phyloP scores from a whole-genome alignment of 2,329 filamentous ascomycete species.

The Diaporthe nobilis region DNA sequence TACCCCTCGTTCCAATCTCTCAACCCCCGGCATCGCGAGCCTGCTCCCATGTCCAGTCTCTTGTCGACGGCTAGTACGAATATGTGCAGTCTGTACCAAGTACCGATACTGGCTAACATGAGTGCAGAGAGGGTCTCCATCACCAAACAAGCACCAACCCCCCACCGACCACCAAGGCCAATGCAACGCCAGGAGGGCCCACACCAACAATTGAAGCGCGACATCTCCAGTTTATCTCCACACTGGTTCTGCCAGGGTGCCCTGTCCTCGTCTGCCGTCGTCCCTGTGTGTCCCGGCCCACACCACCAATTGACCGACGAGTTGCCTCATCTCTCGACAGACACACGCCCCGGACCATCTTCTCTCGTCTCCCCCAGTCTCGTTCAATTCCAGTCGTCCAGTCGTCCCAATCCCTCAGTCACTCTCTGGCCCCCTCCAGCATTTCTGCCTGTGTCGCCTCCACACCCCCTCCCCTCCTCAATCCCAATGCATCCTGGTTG shows the following conservation, averaged over 20 bases:
- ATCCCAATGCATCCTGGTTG: conserved; percentile 7
- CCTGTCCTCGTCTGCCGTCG: conserved; percentile 30
- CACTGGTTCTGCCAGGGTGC: conserved; percentile 4
- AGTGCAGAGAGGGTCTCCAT: conserved; percentile 20
- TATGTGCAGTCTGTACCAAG: conserved; percentile 1
- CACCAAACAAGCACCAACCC: conserved; percentile 17
- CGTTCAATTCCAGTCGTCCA: background rate
- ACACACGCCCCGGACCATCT: conserved; percentile 15
- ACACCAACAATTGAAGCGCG: conserved; percentile 9
- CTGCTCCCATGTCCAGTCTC: background rate
- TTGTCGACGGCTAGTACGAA: background rate
- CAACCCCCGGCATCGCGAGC: background rate
- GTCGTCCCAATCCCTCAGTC: background rate
- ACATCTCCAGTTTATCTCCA: conserved; percentile 35
- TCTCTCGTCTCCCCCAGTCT: background rate
- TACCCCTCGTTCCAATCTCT: conserved; percentile 1
- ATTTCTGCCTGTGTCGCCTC: conserved; percentile 16
- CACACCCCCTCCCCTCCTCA: background rate
- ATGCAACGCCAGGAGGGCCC: conserved; percentile 9
- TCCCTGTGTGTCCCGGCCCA: conserved; percentile 30
- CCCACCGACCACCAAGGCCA: conserved; percentile 21
- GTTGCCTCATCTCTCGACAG: conserved; percentile 35
- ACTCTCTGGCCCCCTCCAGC: conserved; percentile 1
- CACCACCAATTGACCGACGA: conserved; percentile 30
- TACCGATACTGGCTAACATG: background rate